Base-by-base conservation (phyloP, 306 rosid species). In the Citrullus mucosospermus region DNA sequence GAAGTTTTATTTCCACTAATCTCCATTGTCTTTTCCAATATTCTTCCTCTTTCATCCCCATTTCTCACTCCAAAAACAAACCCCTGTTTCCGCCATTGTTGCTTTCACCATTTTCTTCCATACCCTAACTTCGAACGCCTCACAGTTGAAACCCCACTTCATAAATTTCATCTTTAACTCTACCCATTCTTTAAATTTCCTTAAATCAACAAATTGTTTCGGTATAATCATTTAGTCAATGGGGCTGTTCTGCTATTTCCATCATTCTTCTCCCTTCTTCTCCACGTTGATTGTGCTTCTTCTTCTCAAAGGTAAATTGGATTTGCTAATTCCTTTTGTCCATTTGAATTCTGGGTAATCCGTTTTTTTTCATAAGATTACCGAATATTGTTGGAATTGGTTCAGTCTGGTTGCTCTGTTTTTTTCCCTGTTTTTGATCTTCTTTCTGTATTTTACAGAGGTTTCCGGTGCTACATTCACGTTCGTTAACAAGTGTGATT, bases 401-500 rank as follows among this genome's bases (percentile, higher is more conserved):
- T 51, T 73, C 28, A 51, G 28, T 51, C 25, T 30, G 60, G 28
- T 73, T 50, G 16, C 58, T 82, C 59, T 87, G 67, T 78, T 67
- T 79, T 72, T 58, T 9, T 51, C 28, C 28, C 28, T 25, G 28
- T 25, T 30, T 54, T 11, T 20, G 2, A 55, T 25, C 41, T 28
- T 48, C 22, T 72, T 72, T 16, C 15, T 30, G 13, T 28, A 2
- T 50, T 72, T 65, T 25, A 60, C 87, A 89, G 93, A 87, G 53
- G 87, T 82, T 80, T 87, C 96, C 8, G 93, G 92, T 11, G 89
- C 97, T 18, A 87, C 92, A 83, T 95, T 95, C 78, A 90, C 86
- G 6, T 88, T 92, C 48, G 67, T 85, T 32, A 95, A 95, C 81
- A 95, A 86, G 85, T 95, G 97, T 50, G 91, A 91, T 50, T 84